Conservation (phyloP, 176 grass and related monocot genomes). For the Puya raimondii region DNA sequence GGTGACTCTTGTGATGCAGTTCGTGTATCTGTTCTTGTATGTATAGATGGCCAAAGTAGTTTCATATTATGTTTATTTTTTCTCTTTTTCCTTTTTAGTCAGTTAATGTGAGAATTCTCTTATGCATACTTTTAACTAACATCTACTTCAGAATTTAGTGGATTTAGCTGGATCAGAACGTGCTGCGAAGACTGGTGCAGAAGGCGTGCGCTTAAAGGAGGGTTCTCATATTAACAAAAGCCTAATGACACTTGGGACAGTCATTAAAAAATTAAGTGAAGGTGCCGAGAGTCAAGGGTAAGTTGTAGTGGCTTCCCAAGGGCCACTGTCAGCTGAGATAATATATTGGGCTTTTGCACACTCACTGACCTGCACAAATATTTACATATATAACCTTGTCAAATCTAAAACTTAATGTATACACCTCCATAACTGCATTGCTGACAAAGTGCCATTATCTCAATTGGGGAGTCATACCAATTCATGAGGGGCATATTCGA, state of each 20-base stretch:
- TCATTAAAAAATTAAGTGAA: slow-evolving; percentile 95
- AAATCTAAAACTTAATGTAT: too few species aligned
- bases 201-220: slow-evolving; percentile 89
- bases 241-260: slow-evolving; percentile 80
- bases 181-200: slow-evolving; percentile 89
- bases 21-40: slow-evolving; percentile 84
- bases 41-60: background rate
- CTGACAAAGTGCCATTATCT: too few species aligned
- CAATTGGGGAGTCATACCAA: too few species aligned
- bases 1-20: slow-evolving; percentile 78
- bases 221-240: slow-evolving; percentile 99
- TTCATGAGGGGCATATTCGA: too few species aligned
- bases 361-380: too few species aligned
- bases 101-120: background rate
- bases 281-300: slow-evolving; percentile 82
- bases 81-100: background rate
- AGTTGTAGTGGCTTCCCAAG: slow-evolving; percentile 3
- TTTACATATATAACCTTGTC: background rate
- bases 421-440: too few species aligned
- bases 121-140: background rate
- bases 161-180: slow-evolving; percentile 98
- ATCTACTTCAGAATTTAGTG: slow-evolving; percentile 60
- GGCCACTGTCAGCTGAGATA: background rate
- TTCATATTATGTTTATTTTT: background rate
- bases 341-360: background rate